Percentiles rank a stretch among this genome's conserved stretches.
These are phyloP conservation scores for Fusarium papillatum DNA, from an alignment of 2,329 filamentous ascomycete species.

Conservation along the genomic window DNA sequence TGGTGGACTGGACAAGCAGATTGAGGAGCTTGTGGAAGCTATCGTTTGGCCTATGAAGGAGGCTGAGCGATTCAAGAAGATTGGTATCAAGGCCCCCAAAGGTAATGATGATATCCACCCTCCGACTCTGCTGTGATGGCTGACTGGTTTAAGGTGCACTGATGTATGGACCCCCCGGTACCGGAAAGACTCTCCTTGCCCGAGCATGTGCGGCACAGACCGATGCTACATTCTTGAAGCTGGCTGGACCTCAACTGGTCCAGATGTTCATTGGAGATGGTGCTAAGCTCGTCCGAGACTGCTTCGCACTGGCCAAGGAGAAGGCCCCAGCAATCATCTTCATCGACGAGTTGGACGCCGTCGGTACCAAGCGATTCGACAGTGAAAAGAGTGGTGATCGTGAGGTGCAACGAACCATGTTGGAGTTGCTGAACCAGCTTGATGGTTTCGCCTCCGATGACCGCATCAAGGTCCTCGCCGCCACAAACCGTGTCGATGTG, in stretches of 20 bases:
- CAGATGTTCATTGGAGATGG: conserved; percentile 99
- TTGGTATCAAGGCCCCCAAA: conserved; percentile 99
- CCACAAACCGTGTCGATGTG: conserved; percentile 95
- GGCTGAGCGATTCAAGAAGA: conserved; percentile 99
- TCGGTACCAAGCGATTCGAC: conserved; percentile 99
- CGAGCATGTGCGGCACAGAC: conserved; percentile 98
- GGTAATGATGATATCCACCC: conserved; percentile 76
- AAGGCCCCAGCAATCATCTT: conserved; percentile 99
- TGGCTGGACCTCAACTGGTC: conserved; percentile 96
- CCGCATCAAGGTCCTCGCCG: conserved; percentile 95
- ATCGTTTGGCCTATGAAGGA: conserved; percentile 99
- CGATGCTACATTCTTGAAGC: conserved; percentile 98
- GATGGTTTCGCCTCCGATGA: conserved; percentile 98
- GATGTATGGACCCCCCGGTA: conserved; percentile 97
- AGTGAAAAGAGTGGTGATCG: conserved; percentile 98
- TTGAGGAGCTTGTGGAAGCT: conserved; percentile 97
- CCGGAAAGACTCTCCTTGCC: conserved; percentile 91
- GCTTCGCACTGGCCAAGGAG: conserved; percentile 97
- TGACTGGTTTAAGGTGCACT: conserved; percentile 94
- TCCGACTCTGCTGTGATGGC: conserved; percentile 71
- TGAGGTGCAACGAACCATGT: conserved; percentile 98
- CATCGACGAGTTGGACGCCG: conserved; percentile 97
- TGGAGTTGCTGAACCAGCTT: conserved; percentile 98
- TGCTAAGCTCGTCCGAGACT: conserved; percentile 97
- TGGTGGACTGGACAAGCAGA: conserved; percentile 97